These are phyloP conservation scores for Phytopythium delawarense DNA, from an alignment of 352 stramenopile genomes.

Conservation along the genomic window DNA sequence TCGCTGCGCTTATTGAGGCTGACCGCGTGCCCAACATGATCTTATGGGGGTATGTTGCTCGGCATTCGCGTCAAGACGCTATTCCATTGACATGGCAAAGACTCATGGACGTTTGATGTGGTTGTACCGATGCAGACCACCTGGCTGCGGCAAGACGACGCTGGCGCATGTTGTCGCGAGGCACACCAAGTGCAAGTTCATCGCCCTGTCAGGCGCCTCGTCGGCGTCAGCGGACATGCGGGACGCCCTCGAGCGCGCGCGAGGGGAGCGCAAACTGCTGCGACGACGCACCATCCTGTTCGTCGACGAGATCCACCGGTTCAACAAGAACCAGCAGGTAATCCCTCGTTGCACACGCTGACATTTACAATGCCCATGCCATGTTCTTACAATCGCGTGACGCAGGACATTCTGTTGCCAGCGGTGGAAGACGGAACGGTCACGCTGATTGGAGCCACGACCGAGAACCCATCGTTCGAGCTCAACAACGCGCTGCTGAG, in stretches of 20 bases:
- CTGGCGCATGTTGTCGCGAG: conserved; percentile 74
- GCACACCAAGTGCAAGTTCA: conserved; percentile 65
- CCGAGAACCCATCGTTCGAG: conserved; percentile 87
- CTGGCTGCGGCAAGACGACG: conserved; percentile 87
- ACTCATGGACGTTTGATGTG: not conserved
- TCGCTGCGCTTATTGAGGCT: conserved; percentile 54
- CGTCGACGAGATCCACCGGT: conserved; percentile 87
- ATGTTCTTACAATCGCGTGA: not conserved
- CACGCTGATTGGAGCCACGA: conserved; percentile 87
- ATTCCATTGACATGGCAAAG: not conserved
- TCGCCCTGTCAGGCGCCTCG: conserved; percentile 64
- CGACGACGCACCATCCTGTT: conserved; percentile 77
- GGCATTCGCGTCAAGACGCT: not conserved
- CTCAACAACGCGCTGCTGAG: conserved; percentile 84
- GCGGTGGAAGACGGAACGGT: conserved; percentile 80
- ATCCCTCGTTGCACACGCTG: not conserved
- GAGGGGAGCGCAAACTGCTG: conserved; percentile 58
- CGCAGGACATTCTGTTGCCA: conserved; percentile 79
- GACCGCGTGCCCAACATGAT: conserved; percentile 85
- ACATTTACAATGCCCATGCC: too few species aligned
- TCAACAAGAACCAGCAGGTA: conserved; percentile 85
- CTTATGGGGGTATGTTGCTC: conserved; percentile 55
- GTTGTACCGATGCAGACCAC: conserved; percentile 28
- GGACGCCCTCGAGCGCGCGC: conserved; percentile 68
- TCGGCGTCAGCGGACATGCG: conserved; percentile 70